A percentile compares a stretch with the other conserved stretches of the same genome.
phyloP scores from a whole-genome alignment of 2,329 filamentous ascomycete species.

The Fusarium xylarioides region DNA sequence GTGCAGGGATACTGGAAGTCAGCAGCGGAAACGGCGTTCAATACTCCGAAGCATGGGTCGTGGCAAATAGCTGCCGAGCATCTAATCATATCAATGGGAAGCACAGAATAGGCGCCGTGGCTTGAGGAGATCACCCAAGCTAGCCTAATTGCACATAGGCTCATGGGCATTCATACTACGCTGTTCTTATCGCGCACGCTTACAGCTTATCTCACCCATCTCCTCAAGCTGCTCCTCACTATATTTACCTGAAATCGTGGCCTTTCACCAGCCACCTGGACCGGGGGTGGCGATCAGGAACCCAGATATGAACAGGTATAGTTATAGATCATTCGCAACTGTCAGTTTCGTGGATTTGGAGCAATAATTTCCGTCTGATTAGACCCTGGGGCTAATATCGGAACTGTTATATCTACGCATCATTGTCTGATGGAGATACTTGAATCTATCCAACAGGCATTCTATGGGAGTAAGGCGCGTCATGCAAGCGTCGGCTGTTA shows the following conservation, averaged over 20 bases:
- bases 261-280: not conserved
- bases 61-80: not conserved
- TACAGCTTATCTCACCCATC: not conserved
- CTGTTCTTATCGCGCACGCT: not conserved
- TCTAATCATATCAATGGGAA: not conserved
- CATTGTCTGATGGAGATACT: too few species aligned
- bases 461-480: accelerated
- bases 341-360: not conserved
- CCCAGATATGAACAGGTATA: too few species aligned
- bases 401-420: too few species aligned
- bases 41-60: not conserved
- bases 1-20: not conserved
- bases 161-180: not conserved
- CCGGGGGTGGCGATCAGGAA: too few species aligned
- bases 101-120: not conserved
- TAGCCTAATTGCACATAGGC: not conserved
- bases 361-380: not conserved
- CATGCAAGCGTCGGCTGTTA: too few species aligned
- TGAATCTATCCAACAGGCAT: too few species aligned
- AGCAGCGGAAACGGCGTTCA: not conserved
- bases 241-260: too few species aligned
- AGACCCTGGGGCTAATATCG: too few species aligned
- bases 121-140: not conserved
- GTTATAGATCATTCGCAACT: not conserved
- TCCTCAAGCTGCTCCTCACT: not conserved